Evolutionary conservation across 2,329 filamentous ascomycete species (phyloP), one percentile per base, ranked within the genome.

Genomic region (Penicillium janthinellum): DNA sequence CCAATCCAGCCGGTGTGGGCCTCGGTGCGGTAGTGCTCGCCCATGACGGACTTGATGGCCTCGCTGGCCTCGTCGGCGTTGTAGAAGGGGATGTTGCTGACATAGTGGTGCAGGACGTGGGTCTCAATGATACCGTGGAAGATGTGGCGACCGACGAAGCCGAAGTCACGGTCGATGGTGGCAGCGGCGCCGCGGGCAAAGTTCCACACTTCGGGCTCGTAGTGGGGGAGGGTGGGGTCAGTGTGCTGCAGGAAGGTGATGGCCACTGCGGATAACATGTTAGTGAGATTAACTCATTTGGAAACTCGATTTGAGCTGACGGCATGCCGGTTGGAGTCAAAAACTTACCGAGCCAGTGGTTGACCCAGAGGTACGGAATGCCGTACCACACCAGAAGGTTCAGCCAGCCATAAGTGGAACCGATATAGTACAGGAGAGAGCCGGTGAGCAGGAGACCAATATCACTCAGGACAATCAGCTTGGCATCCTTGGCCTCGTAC

Each of bases 181-280:
- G 94, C 93, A 60, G 92, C 93, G 59, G 94, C 94, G 71, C 94
- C 94, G 68, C 94, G 92, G 66, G 93, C 88, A 74, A 92, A 98
- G 81, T 90, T 96, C 94, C 94, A 98, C 72, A 90, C 86, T 64
- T 90, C 85, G 61, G 87, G 85, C 58, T 88, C 86, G 84, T 98
- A 98, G 84, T 98, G 94, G 61, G 94, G 94, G 48, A 98, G 90
- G 44, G 90, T 87, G 50, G 93, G 93, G 77, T 98, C 93, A 74
- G 94, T 97, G 86, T 98, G 94, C 81, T 98, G 94, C 64, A 98
- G 88, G 85, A 88, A 98, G 69, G 94, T 98, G 78, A 98, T 98
- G 76, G 93, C 93, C 68, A 98, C 93, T 94, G 69, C n/a, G 22
- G 3, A n/a, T 61, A 14, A 51, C 48, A 57, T 54, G 61, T 61